Percentiles rank a stretch among this genome's conserved stretches.
phyloP scores from a whole-genome alignment of 2,329 filamentous ascomycete genomes.

The Verticillium klebahnii region DNA sequence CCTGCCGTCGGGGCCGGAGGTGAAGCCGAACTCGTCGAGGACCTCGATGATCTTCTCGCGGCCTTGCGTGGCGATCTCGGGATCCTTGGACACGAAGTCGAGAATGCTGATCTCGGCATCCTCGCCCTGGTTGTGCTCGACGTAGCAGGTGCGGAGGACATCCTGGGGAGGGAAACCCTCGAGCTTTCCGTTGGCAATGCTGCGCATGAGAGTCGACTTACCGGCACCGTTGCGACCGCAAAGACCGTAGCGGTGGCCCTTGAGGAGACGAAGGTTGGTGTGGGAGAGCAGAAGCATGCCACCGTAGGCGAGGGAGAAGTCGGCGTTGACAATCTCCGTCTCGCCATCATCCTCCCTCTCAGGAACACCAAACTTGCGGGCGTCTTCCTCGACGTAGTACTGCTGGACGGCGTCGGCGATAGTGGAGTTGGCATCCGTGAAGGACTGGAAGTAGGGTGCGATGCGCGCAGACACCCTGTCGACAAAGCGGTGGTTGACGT shows the following conservation, averaged over 20 bases:
- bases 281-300: constrained; percentile 96
- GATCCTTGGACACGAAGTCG: constrained; percentile 87
- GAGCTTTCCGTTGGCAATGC: constrained; percentile 90
- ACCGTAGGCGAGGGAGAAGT: constrained; percentile 95
- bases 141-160: constrained; percentile 91
- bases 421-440: constrained; percentile 60
- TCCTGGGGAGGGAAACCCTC: constrained; percentile 95
- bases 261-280: constrained; percentile 89
- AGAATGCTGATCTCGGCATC: constrained; percentile 95
- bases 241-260: constrained; percentile 95
- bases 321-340: constrained; percentile 92
- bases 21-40: constrained; percentile 90
- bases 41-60: constrained; percentile 78
- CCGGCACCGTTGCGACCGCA: constrained; percentile 96
- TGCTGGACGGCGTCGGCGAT: constrained; percentile 71
- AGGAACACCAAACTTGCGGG: constrained; percentile 80
- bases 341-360: constrained; percentile 88
- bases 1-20: constrained; percentile 78
- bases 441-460: constrained; percentile 67
- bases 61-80: constrained; percentile 74
- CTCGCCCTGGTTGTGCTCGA: constrained; percentile 98
- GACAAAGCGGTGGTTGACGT: constrained; percentile 78
- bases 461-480: constrained; percentile 66
- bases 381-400: constrained; percentile 77
- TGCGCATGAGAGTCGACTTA: constrained; percentile 98